Evolutionary conservation across 2,329 filamentous ascomycete genomes (phyloP).

Genomic region (Didymosphaeria variabile): DNA sequence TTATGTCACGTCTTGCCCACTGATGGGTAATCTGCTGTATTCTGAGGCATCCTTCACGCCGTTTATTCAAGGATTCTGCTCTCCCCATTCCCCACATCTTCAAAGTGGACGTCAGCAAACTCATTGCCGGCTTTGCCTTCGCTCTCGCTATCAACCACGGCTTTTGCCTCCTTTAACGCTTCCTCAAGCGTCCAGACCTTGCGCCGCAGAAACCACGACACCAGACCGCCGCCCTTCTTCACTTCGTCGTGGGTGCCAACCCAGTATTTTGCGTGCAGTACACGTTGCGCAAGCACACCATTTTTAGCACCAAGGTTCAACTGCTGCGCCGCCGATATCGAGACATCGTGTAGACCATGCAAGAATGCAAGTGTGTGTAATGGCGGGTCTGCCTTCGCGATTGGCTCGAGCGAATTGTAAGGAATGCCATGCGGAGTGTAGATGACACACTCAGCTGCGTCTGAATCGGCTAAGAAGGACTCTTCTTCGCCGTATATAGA

Average conservation of each 20-base stretch:
- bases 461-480: conserved; percentile 23
- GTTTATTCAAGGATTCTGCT: conserved; percentile 59
- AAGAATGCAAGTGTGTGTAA: conserved; percentile 67
- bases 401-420: conserved; percentile 54
- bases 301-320: conserved; percentile 72
- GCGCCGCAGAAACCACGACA: conserved; percentile 60
- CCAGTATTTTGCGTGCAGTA: conserved; percentile 68
- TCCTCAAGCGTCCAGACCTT: conserved; percentile 56
- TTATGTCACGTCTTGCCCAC: background rate
- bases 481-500: conserved; percentile 42
- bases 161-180: conserved; percentile 58
- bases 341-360: conserved; percentile 71
- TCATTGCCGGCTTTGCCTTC: conserved; percentile 38
- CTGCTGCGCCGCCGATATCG: conserved; percentile 61
- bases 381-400: conserved; percentile 56
- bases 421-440: conserved; percentile 72
- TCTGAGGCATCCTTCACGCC: background rate
- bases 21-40: background rate
- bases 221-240: conserved; percentile 66
- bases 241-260: conserved; percentile 72
- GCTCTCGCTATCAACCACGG: conserved; percentile 52
- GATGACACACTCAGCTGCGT: conserved; percentile 63
- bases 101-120: conserved; percentile 57
- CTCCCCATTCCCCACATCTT: conserved; percentile 66
- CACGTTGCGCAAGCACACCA: conserved; percentile 64